These are phyloP conservation scores for Ilex asprella DNA, from an alignment of 257 asterid genomes.

Conservation along the genomic window DNA sequence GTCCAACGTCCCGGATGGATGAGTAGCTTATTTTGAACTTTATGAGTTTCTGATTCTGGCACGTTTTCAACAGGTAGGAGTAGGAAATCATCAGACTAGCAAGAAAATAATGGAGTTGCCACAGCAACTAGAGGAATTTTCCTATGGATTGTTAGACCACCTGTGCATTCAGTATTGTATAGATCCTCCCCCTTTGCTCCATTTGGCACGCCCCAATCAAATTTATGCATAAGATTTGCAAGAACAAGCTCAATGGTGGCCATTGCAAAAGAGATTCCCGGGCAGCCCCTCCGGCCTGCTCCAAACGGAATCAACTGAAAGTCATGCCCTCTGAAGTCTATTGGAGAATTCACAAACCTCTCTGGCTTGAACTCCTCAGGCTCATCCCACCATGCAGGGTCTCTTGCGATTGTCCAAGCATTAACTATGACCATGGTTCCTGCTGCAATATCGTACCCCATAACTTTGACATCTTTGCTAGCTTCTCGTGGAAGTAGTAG, in stretches of 20 bases:
- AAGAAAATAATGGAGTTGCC: constrained; percentile 7
- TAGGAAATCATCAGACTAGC: background rate
- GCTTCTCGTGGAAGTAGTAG: constrained; percentile 40
- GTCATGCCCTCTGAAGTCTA: constrained; percentile 35
- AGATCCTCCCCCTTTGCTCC: constrained; percentile 23
- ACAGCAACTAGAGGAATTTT: constrained; percentile 27
- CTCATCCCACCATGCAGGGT: constrained; percentile 36
- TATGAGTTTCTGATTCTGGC: too few species aligned
- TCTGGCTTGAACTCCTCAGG: constrained; percentile 45
- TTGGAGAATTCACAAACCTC: constrained; percentile 25
- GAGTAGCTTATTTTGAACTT: too few species aligned
- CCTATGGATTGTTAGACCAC: constrained; percentile 29
- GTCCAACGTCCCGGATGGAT: too few species aligned
- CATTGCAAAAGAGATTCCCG: constrained; percentile 28
- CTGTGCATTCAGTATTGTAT: constrained; percentile 40
- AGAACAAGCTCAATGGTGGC: constrained; percentile 26
- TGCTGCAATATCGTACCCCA: constrained; percentile 30
- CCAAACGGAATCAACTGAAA: constrained; percentile 55
- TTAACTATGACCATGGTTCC: constrained; percentile 33
- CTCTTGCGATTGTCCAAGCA: constrained; percentile 47
- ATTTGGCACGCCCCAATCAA: constrained; percentile 26
- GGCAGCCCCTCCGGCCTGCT: constrained; percentile 53
- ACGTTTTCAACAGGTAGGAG: background rate
- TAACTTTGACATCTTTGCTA: constrained; percentile 24
- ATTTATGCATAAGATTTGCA: constrained; percentile 32